phyloP scores from a whole-genome alignment of 768 basidiomycete species.

The Tylopilus subfusipes region DNA sequence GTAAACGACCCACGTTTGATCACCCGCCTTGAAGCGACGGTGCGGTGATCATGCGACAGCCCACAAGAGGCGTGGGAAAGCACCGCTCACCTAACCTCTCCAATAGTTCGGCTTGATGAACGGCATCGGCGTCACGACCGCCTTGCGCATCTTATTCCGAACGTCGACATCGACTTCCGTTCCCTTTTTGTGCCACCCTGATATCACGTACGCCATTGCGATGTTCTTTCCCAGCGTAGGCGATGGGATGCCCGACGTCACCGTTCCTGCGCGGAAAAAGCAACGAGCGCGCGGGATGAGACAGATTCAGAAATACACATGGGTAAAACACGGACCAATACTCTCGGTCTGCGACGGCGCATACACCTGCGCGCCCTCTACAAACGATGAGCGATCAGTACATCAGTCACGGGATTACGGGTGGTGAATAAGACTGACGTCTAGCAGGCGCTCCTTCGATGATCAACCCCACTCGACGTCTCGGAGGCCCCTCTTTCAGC shows the following conservation, averaged over 20 bases:
- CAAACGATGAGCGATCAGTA: slow-evolving; percentile 1
- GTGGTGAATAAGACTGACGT: slow-evolving; percentile 42
- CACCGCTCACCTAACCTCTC: slow-evolving; percentile 42
- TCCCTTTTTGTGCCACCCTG: slow-evolving; percentile 87
- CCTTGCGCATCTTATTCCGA: slow-evolving; percentile 73
- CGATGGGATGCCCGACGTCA: slow-evolving; percentile 96
- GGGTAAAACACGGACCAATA: slow-evolving; percentile 49
- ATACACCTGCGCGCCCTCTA: slow-evolving; percentile 79
- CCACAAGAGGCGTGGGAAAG: not conserved
- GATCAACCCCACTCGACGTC: slow-evolving; percentile 76
- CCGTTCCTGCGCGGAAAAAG: slow-evolving; percentile 39
- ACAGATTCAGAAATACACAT: not conserved
- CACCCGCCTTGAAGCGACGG: not conserved
- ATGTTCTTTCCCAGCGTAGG: slow-evolving; percentile 88
- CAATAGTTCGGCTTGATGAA: slow-evolving; percentile 84
- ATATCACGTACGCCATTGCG: slow-evolving; percentile 89
- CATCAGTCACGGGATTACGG: not conserved
- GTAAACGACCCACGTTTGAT: not conserved
- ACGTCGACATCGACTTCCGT: slow-evolving; percentile 84
- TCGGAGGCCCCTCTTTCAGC: slow-evolving; percentile 72
- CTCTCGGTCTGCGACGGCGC: slow-evolving; percentile 49
- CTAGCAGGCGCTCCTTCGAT: slow-evolving; percentile 85
- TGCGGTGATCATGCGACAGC: not conserved
- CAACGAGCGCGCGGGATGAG: not conserved
- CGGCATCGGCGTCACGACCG: slow-evolving; percentile 78